Evolutionary conservation across 495 filamentous ascomycete genomes (phyloP).

Genomic region (Aspergillus homomorphus): DNA sequence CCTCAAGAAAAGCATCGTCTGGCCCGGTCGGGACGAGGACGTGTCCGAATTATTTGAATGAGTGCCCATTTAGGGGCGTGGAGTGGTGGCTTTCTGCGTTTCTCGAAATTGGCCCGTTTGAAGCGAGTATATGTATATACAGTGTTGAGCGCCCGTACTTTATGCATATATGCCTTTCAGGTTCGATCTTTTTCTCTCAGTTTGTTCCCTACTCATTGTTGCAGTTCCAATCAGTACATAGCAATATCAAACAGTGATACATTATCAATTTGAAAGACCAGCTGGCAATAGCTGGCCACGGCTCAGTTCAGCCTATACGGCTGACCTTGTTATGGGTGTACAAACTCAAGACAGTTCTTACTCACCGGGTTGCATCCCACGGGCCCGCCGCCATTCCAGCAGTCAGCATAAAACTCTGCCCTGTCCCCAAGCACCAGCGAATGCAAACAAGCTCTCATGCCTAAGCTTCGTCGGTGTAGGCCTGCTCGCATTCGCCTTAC

Average conservation of each 20-base stretch:
- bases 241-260: not conserved
- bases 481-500: not conserved
- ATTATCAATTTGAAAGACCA: not conserved
- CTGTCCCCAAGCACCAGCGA: too few species aligned
- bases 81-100: too few species aligned
- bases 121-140: not conserved
- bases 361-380: not conserved
- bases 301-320: too few species aligned
- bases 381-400: not conserved
- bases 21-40: slow-evolving; percentile 64
- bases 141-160: not conserved
- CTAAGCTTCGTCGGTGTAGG: not conserved
- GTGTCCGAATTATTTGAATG: slow-evolving; percentile 25
- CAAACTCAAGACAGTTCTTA: not conserved
- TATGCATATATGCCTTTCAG: not conserved
- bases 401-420: not conserved
- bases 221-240: not conserved
- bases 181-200: not conserved
- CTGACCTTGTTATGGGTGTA: too few species aligned
- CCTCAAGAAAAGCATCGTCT: slow-evolving; percentile 52
- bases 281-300: not conserved
- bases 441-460: not conserved
- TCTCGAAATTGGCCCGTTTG: not conserved
- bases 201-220: not conserved
- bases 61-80: too few species aligned